These are phyloP conservation scores for Ascocoryne sarcoides DNA, from an alignment of 2,329 filamentous ascomycete genomes.

Conservation along the genomic window DNA sequence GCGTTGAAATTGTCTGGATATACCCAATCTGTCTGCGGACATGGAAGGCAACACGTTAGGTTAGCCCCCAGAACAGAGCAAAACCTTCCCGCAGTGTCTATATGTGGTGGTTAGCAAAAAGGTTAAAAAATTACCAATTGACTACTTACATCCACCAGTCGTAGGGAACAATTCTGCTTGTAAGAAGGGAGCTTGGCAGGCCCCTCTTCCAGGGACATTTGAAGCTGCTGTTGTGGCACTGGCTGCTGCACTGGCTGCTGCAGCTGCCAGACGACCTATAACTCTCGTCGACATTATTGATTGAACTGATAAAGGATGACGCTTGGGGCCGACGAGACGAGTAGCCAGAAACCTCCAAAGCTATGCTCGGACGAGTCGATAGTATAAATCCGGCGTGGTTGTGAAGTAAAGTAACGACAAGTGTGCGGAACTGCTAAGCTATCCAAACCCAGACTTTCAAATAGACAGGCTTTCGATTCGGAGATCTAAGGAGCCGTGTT, in stretches of 20 bases:
- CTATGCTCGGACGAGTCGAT: too few relatives aligned
- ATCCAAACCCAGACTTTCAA: background rate
- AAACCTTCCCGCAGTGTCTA: constrained; percentile 47
- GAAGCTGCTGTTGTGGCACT: background rate
- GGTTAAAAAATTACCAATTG: too few relatives aligned
- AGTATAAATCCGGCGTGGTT: too few relatives aligned
- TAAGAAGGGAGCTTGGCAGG: constrained; percentile 62
- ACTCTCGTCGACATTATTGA: too few relatives aligned
- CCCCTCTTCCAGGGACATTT: background rate
- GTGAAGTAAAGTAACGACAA: too few relatives aligned
- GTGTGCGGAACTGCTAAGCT: background rate
- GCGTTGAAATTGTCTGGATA: constrained; percentile 51
- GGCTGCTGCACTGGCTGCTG: too few relatives aligned
- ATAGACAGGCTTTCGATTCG: background rate
- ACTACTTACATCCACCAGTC: constrained; percentile 55
- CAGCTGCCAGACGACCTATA: too few relatives aligned
- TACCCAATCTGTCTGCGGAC: constrained; percentile 73
- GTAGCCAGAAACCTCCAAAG: too few relatives aligned
- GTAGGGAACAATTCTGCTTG: constrained; percentile 51
- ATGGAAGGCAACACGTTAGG: constrained; percentile 76
- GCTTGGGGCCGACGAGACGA: too few relatives aligned
- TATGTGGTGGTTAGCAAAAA: constrained; percentile 4
- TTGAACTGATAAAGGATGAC: too few relatives aligned
- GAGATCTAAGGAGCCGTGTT: background rate
- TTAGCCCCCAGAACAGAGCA: constrained; percentile 39